A percentile compares a stretch with the other conserved stretches of the same genome.
Conservation (phyloP, 2,329 filamentous ascomycete genomes). For the Pseudogymnoascus sp. region DNA sequence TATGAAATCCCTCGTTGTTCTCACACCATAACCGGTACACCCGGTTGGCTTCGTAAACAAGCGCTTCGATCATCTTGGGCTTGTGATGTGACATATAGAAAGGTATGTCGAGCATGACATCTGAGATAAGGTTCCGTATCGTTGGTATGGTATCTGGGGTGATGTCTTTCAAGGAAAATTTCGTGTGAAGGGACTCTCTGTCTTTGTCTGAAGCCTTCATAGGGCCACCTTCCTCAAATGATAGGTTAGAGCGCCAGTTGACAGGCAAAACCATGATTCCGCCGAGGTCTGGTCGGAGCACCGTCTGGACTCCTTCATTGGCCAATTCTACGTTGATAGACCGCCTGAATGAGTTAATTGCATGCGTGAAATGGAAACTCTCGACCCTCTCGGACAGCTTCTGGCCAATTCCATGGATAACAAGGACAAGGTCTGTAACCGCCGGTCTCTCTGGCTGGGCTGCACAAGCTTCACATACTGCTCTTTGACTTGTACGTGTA, state of each 20-base stretch:
- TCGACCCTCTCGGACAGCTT: slow-evolving; percentile 92
- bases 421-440: slow-evolving; percentile 80
- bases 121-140: slow-evolving; percentile 87
- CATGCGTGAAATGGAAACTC: slow-evolving; percentile 94
- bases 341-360: slow-evolving; percentile 82
- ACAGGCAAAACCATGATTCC: slow-evolving; percentile 90
- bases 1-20: slow-evolving; percentile 81
- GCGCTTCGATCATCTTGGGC: slow-evolving; percentile 83
- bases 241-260: slow-evolving; percentile 87
- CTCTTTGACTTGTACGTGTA: slow-evolving; percentile 15
- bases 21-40: slow-evolving; percentile 93
- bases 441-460: slow-evolving; percentile 57
- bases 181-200: slow-evolving; percentile 38
- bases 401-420: slow-evolving; percentile 93
- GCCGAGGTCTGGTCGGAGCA: slow-evolving; percentile 70
- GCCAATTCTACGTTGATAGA: slow-evolving; percentile 79
- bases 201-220: slow-evolving; percentile 47
- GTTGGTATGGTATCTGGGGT: slow-evolving; percentile 85
- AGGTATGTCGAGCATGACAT: slow-evolving; percentile 97
- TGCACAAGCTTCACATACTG: slow-evolving; percentile 50
- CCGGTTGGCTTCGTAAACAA: slow-evolving; percentile 84
- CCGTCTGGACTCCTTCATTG: slow-evolving; percentile 63
- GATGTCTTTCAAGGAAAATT: slow-evolving; percentile 75
- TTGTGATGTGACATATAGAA: slow-evolving; percentile 98
- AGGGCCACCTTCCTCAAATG: slow-evolving; percentile 71